These are phyloP conservation scores for Emmonsiellopsis sp. DNA, from an alignment of 2,329 filamentous ascomycete species.

Conservation along the genomic window DNA sequence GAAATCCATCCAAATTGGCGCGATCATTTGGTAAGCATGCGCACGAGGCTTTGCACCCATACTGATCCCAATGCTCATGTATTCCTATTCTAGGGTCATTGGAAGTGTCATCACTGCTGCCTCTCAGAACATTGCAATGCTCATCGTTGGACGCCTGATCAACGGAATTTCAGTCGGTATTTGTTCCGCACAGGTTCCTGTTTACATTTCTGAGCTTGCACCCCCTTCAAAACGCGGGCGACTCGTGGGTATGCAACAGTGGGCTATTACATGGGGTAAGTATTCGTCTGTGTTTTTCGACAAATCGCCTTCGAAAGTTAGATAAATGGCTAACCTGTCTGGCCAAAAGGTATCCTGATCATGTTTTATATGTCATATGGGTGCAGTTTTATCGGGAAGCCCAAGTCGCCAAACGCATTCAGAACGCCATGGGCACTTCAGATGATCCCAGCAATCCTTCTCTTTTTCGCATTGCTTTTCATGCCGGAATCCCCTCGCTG, in stretches of 20 bases:
- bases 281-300: constrained; percentile 9
- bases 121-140: constrained; percentile 22
- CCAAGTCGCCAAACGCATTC: constrained; percentile 39
- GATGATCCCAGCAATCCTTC: constrained; percentile 49
- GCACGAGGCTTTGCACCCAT: not conserved
- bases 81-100: constrained; percentile 32
- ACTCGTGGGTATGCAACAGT: constrained; percentile 33
- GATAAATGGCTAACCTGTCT: constrained; percentile 19
- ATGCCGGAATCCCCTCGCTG: constrained; percentile 45
- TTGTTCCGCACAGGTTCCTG: constrained; percentile 30
- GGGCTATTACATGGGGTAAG: constrained; percentile 31
- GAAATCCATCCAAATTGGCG: constrained; percentile 31
- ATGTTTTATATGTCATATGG: constrained; percentile 37
- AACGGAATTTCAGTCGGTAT: constrained; percentile 34
- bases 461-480: constrained; percentile 48
- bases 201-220: constrained; percentile 30
- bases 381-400: constrained; percentile 20
- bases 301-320: constrained; percentile 18
- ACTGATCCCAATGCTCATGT: no score
- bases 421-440: constrained; percentile 56
- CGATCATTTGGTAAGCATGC: constrained; percentile 23
- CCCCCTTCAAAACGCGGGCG: constrained; percentile 35
- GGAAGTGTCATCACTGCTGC: constrained; percentile 25
- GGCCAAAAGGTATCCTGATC: constrained; percentile 26
- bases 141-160: constrained; percentile 31